A percentile compares a stretch with the other conserved stretches of the same genome.
phyloP scores from a whole-genome alignment of 768 basidiomycete species.

The Boletus vinaceobasis region DNA sequence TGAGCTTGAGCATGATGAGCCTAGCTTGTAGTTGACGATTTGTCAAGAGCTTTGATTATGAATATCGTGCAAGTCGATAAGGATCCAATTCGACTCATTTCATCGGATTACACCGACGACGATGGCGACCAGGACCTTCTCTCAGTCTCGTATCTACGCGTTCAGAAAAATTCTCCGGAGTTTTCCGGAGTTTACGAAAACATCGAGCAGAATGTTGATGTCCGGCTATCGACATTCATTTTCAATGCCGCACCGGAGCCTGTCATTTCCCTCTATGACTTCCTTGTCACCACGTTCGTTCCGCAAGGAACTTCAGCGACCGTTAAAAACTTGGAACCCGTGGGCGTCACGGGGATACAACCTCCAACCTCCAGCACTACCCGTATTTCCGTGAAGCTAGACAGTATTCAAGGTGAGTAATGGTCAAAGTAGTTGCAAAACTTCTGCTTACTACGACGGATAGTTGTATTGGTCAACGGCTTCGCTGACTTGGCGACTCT shows the following conservation, averaged over 20 bases:
- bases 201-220: conserved; percentile 84
- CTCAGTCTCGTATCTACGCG: conserved; percentile 71
- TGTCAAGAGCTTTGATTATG: conserved; percentile 67
- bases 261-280: conserved; percentile 88
- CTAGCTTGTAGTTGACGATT: conserved; percentile 8
- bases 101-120: conserved; percentile 48
- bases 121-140: conserved; percentile 63
- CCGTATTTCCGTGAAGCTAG: conserved; percentile 77
- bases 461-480: conserved; percentile 78
- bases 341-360: not conserved
- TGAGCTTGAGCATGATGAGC: conserved; percentile 28
- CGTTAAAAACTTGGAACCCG: conserved; percentile 9
- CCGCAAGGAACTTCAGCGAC: conserved; percentile 31
- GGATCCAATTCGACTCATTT: conserved; percentile 59
- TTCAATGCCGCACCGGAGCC: conserved; percentile 89
- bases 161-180: conserved; percentile 83
- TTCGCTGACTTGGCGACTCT: conserved; percentile 75
- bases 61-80: conserved; percentile 58
- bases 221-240: conserved; percentile 86
- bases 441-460: conserved; percentile 9
- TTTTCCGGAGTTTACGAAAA: conserved; percentile 76
- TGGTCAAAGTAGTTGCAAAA: not conserved
- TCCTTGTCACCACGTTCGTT: conserved; percentile 96
- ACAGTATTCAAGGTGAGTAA: conserved; percentile 70
- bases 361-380: conserved; percentile 53